A percentile compares a stretch with the other conserved stretches of the same genome.
Evolutionary conservation across 1,284 basidiomycete species (phyloP).

Genomic region (Hymenochaete sp.): DNA sequence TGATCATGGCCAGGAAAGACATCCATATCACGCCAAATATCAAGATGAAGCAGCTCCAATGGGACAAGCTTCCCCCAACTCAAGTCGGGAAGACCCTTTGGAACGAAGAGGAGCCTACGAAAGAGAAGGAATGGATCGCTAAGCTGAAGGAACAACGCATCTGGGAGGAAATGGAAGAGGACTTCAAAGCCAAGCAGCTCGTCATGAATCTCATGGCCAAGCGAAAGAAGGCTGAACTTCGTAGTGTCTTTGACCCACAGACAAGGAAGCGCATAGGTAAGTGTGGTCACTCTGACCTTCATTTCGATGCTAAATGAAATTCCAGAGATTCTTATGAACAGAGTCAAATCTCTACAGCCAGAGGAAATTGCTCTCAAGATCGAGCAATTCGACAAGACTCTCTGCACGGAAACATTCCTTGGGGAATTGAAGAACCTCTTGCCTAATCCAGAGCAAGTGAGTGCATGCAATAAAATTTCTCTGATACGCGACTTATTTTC

Average conservation of each 20-base stretch:
- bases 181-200: conserved; percentile 94
- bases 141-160: conserved; percentile 80
- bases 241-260: conserved; percentile 84
- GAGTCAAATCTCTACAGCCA: conserved; percentile 72
- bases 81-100: conserved; percentile 80
- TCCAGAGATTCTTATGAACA: conserved; percentile 83
- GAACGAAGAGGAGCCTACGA: conserved; percentile 59
- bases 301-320: neutral
- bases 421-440: conserved; percentile 79
- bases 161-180: conserved; percentile 95
- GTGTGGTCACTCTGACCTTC: conserved; percentile 27
- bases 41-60: conserved; percentile 98
- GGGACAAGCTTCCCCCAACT: conserved; percentile 92
- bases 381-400: conserved; percentile 73
- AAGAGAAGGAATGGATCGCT: conserved; percentile 70
- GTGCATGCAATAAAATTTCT: conserved; percentile 30
- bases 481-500: conserved; percentile 17
- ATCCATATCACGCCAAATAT: conserved; percentile 76
- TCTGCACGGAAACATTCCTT: conserved; percentile 83
- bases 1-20: conserved; percentile 70
- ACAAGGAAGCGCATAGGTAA: conserved; percentile 85
- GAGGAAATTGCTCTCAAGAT: conserved; percentile 81
- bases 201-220: conserved; percentile 77
- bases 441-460: conserved; percentile 83
- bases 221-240: conserved; percentile 77